Percentiles rank a stretch among this genome's conserved stretches.
These are phyloP conservation scores for Acarospora socialis DNA, from an alignment of 2,329 filamentous ascomycete species.

Conservation along the genomic window DNA sequence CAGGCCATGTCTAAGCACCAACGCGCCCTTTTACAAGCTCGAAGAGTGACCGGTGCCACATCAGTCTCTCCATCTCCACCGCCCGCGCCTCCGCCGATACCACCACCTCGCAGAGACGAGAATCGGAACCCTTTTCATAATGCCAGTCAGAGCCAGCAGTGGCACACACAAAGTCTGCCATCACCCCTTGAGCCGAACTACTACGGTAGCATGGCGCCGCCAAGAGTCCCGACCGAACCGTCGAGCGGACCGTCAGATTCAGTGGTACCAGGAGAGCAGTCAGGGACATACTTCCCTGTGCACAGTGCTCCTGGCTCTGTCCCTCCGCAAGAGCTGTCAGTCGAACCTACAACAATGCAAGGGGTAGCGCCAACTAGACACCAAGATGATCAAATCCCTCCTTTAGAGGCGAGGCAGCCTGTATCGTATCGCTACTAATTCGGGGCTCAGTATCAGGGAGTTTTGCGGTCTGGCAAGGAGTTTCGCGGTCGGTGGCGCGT, in stretches of 20 bases:
- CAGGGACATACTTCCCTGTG: slow-evolving; percentile 10
- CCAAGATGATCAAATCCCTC: slow-evolving; percentile 1
- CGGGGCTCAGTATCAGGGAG: not conserved
- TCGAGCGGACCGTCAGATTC: slow-evolving; percentile 8
- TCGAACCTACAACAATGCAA: slow-evolving; percentile 13
- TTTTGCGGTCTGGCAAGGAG: not conserved
- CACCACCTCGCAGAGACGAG: not conserved
- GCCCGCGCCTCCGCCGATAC: slow-evolving; percentile 7
- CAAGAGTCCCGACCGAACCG: slow-evolving; percentile 4
- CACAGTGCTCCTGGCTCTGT: slow-evolving; percentile 14
- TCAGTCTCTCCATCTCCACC: slow-evolving; percentile 11
- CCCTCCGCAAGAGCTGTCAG: slow-evolving; percentile 12
- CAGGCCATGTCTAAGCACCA: slow-evolving; percentile 73
- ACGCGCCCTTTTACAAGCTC: slow-evolving; percentile 52
- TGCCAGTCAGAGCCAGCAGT: not conserved
- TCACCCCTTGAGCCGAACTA: slow-evolving; percentile 2
- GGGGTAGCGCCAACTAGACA: slow-evolving; percentile 6
- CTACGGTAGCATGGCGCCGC: not conserved
- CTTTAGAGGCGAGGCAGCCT: slow-evolving; percentile 5
- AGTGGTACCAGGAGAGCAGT: slow-evolving; percentile 7
- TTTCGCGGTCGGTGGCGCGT: not conserved
- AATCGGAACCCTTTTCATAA: not conserved
- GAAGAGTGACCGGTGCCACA: slow-evolving; percentile 27
- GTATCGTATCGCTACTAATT: slow-evolving; percentile 12
- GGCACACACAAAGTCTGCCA: not conserved